Conservation (phyloP, 1,284 basidiomycete genomes). For the Schizopora paradoxa region DNA sequence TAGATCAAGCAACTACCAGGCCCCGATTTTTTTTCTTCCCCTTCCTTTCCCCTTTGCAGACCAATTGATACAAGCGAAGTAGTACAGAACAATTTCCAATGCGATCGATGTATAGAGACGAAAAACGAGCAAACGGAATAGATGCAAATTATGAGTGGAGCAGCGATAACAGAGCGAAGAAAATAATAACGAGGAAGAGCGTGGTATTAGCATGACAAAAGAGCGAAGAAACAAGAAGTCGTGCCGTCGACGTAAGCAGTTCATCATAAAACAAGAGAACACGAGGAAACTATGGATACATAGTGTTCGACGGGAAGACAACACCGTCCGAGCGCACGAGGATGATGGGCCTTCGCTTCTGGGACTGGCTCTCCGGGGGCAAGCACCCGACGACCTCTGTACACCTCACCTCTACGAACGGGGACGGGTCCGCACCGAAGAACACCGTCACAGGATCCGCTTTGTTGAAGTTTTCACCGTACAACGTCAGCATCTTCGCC, state of each 20-base stretch:
- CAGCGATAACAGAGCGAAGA: constrained; percentile 10
- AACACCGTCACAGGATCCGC: constrained; percentile 73
- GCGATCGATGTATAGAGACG: too few species aligned
- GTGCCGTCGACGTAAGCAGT: too few species aligned
- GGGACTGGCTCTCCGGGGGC: constrained; percentile 58
- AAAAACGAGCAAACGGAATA: constrained; percentile 2
- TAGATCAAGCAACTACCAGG: too few species aligned
- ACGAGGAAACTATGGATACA: constrained; percentile 63
- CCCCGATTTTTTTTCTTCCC: too few species aligned
- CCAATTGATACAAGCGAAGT: too few species aligned
- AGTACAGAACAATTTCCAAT: too few species aligned
- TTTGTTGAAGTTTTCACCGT: constrained; percentile 88
- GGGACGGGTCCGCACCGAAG: constrained; percentile 84
- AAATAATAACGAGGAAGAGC: neutral
- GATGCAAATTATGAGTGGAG: neutral
- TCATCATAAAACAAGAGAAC: too few species aligned
- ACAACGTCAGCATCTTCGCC: constrained; percentile 76
- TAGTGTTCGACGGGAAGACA: constrained; percentile 83
- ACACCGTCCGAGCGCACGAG: constrained; percentile 87
- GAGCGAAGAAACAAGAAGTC: too few species aligned
- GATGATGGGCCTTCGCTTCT: constrained; percentile 73
- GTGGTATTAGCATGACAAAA: neutral
- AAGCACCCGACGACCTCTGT: constrained; percentile 80
- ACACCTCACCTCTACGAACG: constrained; percentile 84
- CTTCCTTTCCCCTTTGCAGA: too few species aligned